phyloP scores from a whole-genome alignment of 345 rosid genomes.

The Alliaria petiolata region DNA sequence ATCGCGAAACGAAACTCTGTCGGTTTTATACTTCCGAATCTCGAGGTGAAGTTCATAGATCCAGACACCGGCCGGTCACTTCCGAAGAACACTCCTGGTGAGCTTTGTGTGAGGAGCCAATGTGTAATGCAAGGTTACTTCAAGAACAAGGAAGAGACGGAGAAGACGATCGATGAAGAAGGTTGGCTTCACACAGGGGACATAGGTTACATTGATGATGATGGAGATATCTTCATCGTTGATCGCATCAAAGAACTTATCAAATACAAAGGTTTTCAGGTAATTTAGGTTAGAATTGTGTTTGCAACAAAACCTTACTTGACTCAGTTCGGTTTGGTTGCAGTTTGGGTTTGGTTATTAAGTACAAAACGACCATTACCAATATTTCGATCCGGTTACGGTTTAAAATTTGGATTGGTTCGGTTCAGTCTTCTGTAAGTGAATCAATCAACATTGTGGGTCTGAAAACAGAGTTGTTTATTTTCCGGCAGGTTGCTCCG shows the following conservation, averaged over 20 bases:
- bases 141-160: conserved; percentile 71
- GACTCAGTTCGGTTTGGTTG: background rate
- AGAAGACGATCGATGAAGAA: conserved; percentile 59
- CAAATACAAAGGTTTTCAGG: conserved; percentile 96
- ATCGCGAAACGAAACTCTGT: conserved; percentile 79
- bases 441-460: background rate
- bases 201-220: conserved; percentile 82
- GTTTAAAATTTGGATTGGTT: too few species aligned
- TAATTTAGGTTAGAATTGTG: conserved; percentile 14
- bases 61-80: conserved; percentile 69
- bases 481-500: conserved; percentile 68
- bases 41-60: conserved; percentile 82
- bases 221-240: conserved; percentile 86
- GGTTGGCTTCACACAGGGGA: conserved; percentile 97
- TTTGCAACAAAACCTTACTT: too few species aligned
- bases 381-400: too few species aligned
- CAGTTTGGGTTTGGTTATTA: too few species aligned
- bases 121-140: conserved; percentile 94
- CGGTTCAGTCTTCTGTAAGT: background rate
- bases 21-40: conserved; percentile 81
- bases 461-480: background rate
- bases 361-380: too few species aligned
- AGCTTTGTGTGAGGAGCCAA: conserved; percentile 83
- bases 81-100: conserved; percentile 70
- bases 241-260: conserved; percentile 94